phyloP scores from a whole-genome alignment of 495 filamentous ascomycete genomes.

The Penicillium robsamsonii region DNA sequence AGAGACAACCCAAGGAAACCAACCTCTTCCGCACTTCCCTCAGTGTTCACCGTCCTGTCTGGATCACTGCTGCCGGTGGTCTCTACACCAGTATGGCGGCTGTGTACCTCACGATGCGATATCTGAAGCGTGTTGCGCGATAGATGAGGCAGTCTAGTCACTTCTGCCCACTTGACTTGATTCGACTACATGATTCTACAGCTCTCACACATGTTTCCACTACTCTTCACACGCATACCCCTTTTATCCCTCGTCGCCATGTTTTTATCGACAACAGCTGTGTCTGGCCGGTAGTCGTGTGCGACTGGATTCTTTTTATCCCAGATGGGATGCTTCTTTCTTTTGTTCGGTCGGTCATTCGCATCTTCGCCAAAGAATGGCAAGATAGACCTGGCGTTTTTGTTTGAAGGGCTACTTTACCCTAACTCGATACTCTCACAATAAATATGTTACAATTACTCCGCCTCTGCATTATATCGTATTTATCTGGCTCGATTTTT shows the following conservation, averaged over 20 bases:
- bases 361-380: conserved; percentile 21
- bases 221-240: conserved; percentile 11
- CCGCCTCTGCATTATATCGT: conserved; percentile 20
- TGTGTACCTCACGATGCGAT: conserved; percentile 40
- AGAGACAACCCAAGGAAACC: conserved; percentile 33
- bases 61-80: conserved; percentile 39
- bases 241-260: conserved; percentile 3
- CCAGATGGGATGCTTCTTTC: conserved; percentile 16
- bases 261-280: not conserved
- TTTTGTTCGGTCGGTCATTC: conserved; percentile 20
- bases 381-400: conserved; percentile 18
- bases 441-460: conserved; percentile 1
- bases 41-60: conserved; percentile 41
- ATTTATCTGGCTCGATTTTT: not conserved
- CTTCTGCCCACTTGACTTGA: not conserved
- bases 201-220: not conserved
- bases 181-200: not conserved
- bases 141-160: conserved; percentile 7
- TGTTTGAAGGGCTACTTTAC: conserved; percentile 29
- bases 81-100: conserved; percentile 41
- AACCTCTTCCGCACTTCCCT: conserved; percentile 40
- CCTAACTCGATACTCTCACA: conserved; percentile 13
- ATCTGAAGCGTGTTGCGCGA: conserved; percentile 29
- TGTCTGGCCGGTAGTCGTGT: not conserved
- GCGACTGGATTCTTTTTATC: not conserved